Evolutionary conservation across 129 eudicot genomes (phyloP).

Genomic region (Artemisia annua): DNA sequence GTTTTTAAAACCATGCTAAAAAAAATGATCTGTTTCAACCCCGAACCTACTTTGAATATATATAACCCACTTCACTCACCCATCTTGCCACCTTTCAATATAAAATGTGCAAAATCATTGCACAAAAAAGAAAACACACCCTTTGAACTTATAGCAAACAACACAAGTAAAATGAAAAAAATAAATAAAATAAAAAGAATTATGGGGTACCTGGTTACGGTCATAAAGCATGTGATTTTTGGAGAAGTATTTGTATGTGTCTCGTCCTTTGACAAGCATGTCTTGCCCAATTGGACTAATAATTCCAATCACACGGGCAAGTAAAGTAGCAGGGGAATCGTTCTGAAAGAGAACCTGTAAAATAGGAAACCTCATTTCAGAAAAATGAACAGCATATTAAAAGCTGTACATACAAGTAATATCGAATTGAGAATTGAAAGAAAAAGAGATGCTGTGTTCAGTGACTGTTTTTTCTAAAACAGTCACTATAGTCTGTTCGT

Average conservation of each 20-base stretch:
- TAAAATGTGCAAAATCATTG: background rate
- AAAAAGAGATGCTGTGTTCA: too few species aligned
- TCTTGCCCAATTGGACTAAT: conserved; percentile 78
- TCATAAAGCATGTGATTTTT: conserved; percentile 98
- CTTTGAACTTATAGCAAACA: conserved; percentile 3
- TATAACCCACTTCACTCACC: background rate
- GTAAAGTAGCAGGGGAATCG: conserved; percentile 93
- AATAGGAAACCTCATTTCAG: conserved; percentile 6
- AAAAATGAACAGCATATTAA: background rate
- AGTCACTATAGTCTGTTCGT: too few species aligned
- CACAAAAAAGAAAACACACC: conserved; percentile 3
- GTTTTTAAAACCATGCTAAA: background rate
- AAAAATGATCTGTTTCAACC: background rate
- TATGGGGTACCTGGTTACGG: conserved; percentile 77
- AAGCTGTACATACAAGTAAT: too few species aligned
- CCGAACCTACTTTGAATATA: background rate
- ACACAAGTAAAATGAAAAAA: background rate
- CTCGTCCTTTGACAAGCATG: conserved; percentile 96
- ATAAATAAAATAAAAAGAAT: background rate
- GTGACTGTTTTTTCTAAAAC: too few species aligned
- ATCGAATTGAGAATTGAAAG: too few species aligned
- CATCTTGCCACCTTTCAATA: background rate
- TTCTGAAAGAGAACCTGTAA: conserved; percentile 93
- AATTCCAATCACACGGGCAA: conserved; percentile 94
- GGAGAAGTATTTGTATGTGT: conserved; percentile 84